A percentile compares a stretch with the other conserved stretches of the same genome.
These are phyloP conservation scores for Oenanthe sinensis DNA, from an alignment of 129 eudicot genomes.

Conservation along the genomic window DNA sequence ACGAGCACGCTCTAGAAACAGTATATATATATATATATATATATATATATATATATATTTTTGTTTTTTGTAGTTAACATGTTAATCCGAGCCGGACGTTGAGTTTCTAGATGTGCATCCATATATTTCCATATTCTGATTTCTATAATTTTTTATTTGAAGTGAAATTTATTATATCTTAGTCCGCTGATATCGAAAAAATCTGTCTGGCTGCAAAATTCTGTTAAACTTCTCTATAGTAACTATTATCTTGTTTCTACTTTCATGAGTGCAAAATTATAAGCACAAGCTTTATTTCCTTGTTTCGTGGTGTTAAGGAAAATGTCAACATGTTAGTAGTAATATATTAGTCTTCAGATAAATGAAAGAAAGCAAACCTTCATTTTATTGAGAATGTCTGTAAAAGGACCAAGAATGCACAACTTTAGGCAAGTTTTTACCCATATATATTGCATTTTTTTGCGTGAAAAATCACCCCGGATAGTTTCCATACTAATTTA, in stretches of 20 bases:
- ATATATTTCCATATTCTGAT: too few relatives aligned
- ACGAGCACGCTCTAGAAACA: too few relatives aligned
- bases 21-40: too few relatives aligned
- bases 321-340: background rate
- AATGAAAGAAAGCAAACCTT: background rate
- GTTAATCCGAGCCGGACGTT: background rate
- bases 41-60: too few relatives aligned
- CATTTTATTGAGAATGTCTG: constrained; percentile 21
- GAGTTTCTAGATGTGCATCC: too few relatives aligned
- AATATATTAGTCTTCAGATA: too few relatives aligned
- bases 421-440: background rate
- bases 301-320: background rate
- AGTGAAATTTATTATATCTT: background rate
- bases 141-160: too few relatives aligned
- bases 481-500: too few relatives aligned
- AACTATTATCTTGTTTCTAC: background rate
- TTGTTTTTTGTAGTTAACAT: too few relatives aligned
- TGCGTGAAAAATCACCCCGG: background rate
- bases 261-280: background rate
- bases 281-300: background rate
- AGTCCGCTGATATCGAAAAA: background rate
- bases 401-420: constrained; percentile 31
- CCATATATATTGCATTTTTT: too few relatives aligned
- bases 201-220: background rate
- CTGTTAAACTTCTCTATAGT: background rate